phyloP scores from a whole-genome alignment of 345 rosid genomes.

The Rhizophora apiculata region DNA sequence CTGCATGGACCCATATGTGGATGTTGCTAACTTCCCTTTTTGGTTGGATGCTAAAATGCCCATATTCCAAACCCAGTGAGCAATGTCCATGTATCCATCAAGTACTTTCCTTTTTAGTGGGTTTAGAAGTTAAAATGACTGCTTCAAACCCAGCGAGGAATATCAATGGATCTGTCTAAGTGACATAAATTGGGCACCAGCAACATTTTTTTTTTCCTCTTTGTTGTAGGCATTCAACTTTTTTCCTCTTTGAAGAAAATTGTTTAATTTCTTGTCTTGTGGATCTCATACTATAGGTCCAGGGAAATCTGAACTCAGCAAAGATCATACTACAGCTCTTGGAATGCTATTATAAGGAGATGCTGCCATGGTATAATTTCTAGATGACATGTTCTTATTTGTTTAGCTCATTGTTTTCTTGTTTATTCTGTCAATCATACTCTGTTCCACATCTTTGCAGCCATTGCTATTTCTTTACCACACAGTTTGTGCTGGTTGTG shows the following conservation, averaged over 20 bases:
- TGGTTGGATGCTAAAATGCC: background rate
- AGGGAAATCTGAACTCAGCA: slow-evolving; percentile 48
- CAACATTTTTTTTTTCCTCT: slow-evolving; percentile 1
- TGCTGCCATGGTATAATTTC: slow-evolving; percentile 70
- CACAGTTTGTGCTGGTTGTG: no score
- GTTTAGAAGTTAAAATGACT: background rate
- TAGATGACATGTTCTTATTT: slow-evolving; percentile 19
- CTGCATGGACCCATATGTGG: background rate
- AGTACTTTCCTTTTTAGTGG: no score
- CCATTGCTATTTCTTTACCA: background rate
- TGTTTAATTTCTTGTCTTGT: background rate
- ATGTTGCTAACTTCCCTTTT: background rate
- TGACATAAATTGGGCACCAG: background rate
- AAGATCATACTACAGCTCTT: slow-evolving; percentile 52
- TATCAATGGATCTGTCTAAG: background rate
- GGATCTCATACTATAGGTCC: slow-evolving; percentile 40
- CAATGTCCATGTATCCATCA: background rate
- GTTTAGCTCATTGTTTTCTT: slow-evolving; percentile 15
- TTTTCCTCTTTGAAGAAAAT: background rate
- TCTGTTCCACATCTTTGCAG: background rate
- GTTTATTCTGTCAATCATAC: background rate
- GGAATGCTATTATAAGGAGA: slow-evolving; percentile 61
- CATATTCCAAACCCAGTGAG: background rate
- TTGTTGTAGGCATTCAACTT: background rate
- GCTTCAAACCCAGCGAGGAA: slow-evolving; percentile 3